phyloP scores from a whole-genome alignment of 2,329 filamentous ascomycete genomes.

The Cadophora gregata region DNA sequence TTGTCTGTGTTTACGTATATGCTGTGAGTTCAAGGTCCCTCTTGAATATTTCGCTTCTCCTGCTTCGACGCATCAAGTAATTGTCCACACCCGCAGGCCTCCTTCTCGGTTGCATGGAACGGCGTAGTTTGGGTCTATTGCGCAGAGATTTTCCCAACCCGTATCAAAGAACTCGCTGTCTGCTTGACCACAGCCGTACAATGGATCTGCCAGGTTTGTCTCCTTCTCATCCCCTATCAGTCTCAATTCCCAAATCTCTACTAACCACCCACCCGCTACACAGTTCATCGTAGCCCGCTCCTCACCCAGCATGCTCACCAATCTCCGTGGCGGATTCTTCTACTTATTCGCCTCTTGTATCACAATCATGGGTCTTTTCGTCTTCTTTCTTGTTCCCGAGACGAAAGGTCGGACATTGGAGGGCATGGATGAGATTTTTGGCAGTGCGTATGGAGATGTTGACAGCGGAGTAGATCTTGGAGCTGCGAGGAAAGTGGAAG shows the following conservation, averaged over 20 bases:
- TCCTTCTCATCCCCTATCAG: neutral
- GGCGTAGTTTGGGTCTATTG: constrained; percentile 41
- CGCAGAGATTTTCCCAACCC: constrained; percentile 39
- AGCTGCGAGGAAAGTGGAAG: neutral
- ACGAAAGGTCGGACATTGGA: constrained; percentile 75
- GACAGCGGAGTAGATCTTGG: neutral
- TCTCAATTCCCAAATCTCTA: neutral
- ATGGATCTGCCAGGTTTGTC: constrained; percentile 31
- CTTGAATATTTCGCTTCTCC: too few species aligned
- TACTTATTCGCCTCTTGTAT: constrained; percentile 69
- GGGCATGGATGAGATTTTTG: constrained; percentile 65
- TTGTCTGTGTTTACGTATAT: constrained; percentile 38
- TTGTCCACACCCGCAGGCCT: constrained; percentile 26
- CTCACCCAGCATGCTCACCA: constrained; percentile 33
- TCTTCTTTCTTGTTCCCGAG: constrained; percentile 80
- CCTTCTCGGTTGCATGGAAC: constrained; percentile 41
- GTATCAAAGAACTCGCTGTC: constrained; percentile 37
- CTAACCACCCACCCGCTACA: neutral
- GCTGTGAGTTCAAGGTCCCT: constrained; percentile 27
- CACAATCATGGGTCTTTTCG: constrained; percentile 63
- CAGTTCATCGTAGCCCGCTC: constrained; percentile 34
- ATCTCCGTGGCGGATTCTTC: constrained; percentile 35
- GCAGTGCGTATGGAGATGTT: constrained; percentile 31
- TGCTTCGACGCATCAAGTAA: neutral
- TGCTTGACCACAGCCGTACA: constrained; percentile 34